These are phyloP conservation scores for Flaveria robusta DNA, from an alignment of 129 eudicot species.

Conservation along the genomic window DNA sequence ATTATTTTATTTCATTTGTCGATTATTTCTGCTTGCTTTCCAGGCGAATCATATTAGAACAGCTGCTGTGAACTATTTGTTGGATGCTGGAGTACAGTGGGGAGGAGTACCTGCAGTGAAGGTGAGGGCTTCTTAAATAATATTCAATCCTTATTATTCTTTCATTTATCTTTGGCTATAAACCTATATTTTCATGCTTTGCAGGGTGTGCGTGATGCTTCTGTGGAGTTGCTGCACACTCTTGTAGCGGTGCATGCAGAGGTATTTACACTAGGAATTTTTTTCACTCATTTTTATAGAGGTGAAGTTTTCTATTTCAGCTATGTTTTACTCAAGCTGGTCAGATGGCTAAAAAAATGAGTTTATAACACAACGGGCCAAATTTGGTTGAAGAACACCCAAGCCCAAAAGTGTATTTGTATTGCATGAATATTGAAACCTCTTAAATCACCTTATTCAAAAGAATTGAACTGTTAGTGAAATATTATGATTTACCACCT, in stretches of 20 bases:
- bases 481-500: not conserved
- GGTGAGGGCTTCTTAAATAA: conserved; percentile 42
- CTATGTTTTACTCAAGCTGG: not conserved
- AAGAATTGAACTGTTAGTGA: too few relatives aligned
- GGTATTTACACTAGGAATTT: conserved; percentile 45
- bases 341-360: not conserved
- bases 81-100: conserved; percentile 96
- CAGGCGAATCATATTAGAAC: conserved; percentile 81
- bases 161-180: conserved; percentile 14
- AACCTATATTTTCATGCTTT: conserved; percentile 14
- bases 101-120: conserved; percentile 90
- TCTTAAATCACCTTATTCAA: not conserved
- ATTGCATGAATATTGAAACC: not conserved
- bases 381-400: not conserved
- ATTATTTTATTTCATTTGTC: not conserved
- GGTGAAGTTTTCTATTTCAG: not conserved
- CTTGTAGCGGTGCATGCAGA: conserved; percentile 95
- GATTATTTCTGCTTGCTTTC: conserved; percentile 16
- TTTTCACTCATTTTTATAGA: not conserved
- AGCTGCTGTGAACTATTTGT: conserved; percentile 77
- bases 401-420: not conserved
- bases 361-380: not conserved
- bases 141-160: not conserved
- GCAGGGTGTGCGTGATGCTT: conserved; percentile 96
- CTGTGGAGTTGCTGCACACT: conserved; percentile 86